Conservation (phyloP, 169 alveolate genomes). For the Miamiensis avidus region DNA sequence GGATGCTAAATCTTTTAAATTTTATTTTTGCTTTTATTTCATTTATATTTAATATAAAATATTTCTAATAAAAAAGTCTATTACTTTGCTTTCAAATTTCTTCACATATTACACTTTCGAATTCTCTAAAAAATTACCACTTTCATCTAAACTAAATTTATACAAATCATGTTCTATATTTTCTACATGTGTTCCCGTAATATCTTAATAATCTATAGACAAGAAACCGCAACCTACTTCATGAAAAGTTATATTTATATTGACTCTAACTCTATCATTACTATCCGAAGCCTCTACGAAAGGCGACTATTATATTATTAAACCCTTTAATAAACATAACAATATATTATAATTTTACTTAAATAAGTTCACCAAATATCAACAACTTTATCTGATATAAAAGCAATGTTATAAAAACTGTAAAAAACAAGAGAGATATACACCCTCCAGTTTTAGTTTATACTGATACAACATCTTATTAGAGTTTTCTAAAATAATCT, state of each 20-base stretch:
- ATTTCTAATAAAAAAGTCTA: too few species aligned
- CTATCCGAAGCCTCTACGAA: not conserved
- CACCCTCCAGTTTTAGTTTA: not conserved
- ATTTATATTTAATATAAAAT: too few species aligned
- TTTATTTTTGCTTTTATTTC: too few species aligned
- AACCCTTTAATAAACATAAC: too few species aligned
- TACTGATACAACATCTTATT: not conserved
- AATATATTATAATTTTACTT: not conserved
- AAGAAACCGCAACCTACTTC: slow-evolving; percentile 29
- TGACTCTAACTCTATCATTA: slow-evolving; percentile 39
- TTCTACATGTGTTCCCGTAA: slow-evolving; percentile 46
- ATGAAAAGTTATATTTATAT: slow-evolving; percentile 31
- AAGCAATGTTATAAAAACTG: not conserved
- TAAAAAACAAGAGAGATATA: not conserved
- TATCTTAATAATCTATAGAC: slow-evolving; percentile 38
- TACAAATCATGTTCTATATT: slow-evolving; percentile 31
- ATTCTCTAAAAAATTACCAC: slow-evolving; percentile 19
- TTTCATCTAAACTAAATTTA: slow-evolving; percentile 32
- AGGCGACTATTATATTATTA: not conserved
- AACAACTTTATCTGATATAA: too few species aligned
- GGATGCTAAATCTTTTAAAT: too few species aligned
- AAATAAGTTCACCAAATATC: not conserved
- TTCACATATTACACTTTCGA: slow-evolving; percentile 4
- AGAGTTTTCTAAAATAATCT: not conserved
- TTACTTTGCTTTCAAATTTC: slow-evolving; percentile 12